Percentiles rank a stretch among this genome's conserved stretches.
These are phyloP conservation scores for Lepidopterella palustris DNA, from an alignment of 495 filamentous ascomycete species.

Conservation along the genomic window DNA sequence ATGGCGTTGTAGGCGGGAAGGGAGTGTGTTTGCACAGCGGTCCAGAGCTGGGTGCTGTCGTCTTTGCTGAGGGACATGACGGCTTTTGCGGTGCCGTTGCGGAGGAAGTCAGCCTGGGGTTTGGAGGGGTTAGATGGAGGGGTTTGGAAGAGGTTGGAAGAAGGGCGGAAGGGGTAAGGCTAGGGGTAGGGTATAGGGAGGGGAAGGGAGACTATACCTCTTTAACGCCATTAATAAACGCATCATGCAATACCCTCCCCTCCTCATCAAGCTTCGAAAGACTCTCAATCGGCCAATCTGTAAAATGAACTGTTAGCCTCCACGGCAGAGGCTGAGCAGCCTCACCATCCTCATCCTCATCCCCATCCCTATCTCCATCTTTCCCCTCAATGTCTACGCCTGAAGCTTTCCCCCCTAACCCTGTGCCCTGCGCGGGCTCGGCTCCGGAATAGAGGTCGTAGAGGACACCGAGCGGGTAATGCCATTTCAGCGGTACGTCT, in stretches of 20 bases:
- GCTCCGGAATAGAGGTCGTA: conserved; percentile 77
- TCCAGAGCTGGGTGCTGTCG: conserved; percentile 82
- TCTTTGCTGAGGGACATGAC: conserved; percentile 91
- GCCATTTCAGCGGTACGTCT: conserved; percentile 75
- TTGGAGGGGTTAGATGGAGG: conserved; percentile 1
- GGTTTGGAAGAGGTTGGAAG: background rate
- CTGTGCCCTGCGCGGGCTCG: too few relatives aligned
- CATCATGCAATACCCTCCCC: conserved; percentile 63
- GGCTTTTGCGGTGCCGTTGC: conserved; percentile 82
- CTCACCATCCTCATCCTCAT: conserved; percentile 40
- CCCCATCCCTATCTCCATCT: conserved; percentile 22
- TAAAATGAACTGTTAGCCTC: conserved; percentile 63
- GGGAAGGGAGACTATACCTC: conserved; percentile 46
- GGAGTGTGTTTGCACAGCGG: conserved; percentile 72
- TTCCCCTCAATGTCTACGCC: background rate
- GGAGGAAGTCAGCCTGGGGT: conserved; percentile 72
- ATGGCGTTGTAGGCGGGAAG: conserved; percentile 65
- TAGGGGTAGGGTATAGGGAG: background rate
- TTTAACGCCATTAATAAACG: conserved; percentile 90
- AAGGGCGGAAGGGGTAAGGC: too few relatives aligned
- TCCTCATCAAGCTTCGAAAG: conserved; percentile 58
- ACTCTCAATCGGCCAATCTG: conserved; percentile 63
- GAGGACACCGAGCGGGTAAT: conserved; percentile 81
- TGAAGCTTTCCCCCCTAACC: too few relatives aligned
- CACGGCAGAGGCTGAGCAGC: conserved; percentile 67